Percentiles rank a stretch among this genome's conserved stretches.
Evolutionary conservation across 1,284 basidiomycete species (phyloP).

Genomic region (Neonothopanus nambi): DNA sequence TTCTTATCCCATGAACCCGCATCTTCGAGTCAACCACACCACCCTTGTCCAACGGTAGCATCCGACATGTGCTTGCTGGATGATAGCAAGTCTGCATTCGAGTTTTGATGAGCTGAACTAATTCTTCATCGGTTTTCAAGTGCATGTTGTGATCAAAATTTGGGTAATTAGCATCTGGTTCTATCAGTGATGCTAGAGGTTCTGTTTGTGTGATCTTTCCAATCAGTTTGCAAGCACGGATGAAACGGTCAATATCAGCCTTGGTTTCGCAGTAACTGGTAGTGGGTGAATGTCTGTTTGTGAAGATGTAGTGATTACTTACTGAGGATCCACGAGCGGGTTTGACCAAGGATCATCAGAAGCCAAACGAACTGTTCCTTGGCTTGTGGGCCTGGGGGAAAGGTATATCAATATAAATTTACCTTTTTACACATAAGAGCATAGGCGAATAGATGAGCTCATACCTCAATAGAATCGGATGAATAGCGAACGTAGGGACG

Average conservation of each 20-base stretch:
- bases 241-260: slow-evolving; percentile 57
- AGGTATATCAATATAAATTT: neutral
- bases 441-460: neutral
- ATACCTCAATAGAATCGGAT: slow-evolving; percentile 38
- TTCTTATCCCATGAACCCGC: slow-evolving; percentile 22
- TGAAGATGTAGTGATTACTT: slow-evolving; percentile 1
- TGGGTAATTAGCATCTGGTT: slow-evolving; percentile 37
- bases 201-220: slow-evolving; percentile 49
- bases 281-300: too few species aligned
- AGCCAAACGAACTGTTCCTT: slow-evolving; percentile 37
- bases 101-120: slow-evolving; percentile 44
- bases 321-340: slow-evolving; percentile 46
- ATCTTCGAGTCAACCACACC: slow-evolving; percentile 25
- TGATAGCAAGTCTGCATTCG: slow-evolving; percentile 52
- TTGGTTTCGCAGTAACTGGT: slow-evolving; percentile 58
- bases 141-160: slow-evolving; percentile 46
- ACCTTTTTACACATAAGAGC: too few species aligned
- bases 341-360: slow-evolving; percentile 40
- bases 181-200: slow-evolving; percentile 47
- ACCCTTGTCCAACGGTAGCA: slow-evolving; percentile 38
- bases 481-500: slow-evolving; percentile 40
- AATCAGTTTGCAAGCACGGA: slow-evolving; percentile 53
- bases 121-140: slow-evolving; percentile 41
- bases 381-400: slow-evolving; percentile 37
- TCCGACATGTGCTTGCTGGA: slow-evolving; percentile 51